Conservation (phyloP, 1,139 yeast species). For the Zygoascus meyerae region DNA sequence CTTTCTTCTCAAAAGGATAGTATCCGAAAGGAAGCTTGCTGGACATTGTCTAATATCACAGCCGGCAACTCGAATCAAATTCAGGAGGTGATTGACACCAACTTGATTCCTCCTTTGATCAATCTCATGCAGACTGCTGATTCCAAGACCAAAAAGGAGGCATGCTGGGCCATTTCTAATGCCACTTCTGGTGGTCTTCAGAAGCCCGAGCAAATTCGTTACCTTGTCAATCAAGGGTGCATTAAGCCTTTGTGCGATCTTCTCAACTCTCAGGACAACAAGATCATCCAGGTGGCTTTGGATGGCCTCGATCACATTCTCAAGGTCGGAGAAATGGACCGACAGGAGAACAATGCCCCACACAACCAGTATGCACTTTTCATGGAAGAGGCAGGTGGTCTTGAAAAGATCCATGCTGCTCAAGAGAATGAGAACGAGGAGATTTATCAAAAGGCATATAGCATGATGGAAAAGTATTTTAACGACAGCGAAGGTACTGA, state of each 20-base stretch:
- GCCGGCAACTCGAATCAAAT: conserved; percentile 96
- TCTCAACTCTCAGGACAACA: conserved; percentile 79
- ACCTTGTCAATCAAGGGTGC: conserved; percentile 90
- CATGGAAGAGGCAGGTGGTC: conserved; percentile 98
- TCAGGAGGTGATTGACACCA: conserved; percentile 93
- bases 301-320: conserved; percentile 93
- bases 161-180: conserved; percentile 98
- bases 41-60: conserved; percentile 97
- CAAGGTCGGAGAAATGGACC: conserved; percentile 90
- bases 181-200: conserved; percentile 94
- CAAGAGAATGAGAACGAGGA: conserved; percentile 89
- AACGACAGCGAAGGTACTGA: conserved; percentile 73
- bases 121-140: conserved; percentile 78
- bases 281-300: conserved; percentile 88
- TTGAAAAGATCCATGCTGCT: conserved; percentile 92
- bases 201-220: conserved; percentile 89
- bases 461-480: conserved; percentile 86
- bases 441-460: conserved; percentile 85
- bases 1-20: conserved; percentile 84
- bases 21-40: conserved; percentile 94
- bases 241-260: conserved; percentile 96
- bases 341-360: conserved; percentile 62
- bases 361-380: conserved; percentile 83
- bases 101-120: conserved; percentile 87
- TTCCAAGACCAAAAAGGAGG: conserved; percentile 94